phyloP scores from a whole-genome alignment of 2,329 filamentous ascomycete species.

The Fusarium sp. region DNA sequence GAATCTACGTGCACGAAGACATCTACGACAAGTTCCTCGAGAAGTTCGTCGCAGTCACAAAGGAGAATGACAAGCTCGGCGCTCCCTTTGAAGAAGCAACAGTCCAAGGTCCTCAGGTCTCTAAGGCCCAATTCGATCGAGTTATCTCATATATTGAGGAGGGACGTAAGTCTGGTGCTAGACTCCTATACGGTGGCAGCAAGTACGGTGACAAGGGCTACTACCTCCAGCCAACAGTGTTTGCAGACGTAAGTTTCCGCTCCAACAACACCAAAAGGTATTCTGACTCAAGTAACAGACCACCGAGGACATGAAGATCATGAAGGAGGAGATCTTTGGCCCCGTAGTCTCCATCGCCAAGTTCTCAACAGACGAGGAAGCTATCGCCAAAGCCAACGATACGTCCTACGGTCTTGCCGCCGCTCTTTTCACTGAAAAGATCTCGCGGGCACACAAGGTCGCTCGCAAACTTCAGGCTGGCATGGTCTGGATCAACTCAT shows the following conservation, averaged over 20 bases:
- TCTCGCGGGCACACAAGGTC: slow-evolving; percentile 51
- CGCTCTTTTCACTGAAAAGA: slow-evolving; percentile 65
- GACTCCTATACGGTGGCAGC: slow-evolving; percentile 54
- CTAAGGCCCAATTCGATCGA: slow-evolving; percentile 70
- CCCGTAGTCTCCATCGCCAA: slow-evolving; percentile 43
- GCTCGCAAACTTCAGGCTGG: slow-evolving; percentile 64
- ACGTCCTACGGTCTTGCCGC: slow-evolving; percentile 64
- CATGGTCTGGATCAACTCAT: slow-evolving; percentile 52
- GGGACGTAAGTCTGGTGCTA: slow-evolving; percentile 71
- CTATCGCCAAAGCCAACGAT: slow-evolving; percentile 47
- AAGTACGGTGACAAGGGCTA: slow-evolving; percentile 41
- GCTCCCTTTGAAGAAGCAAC: slow-evolving; percentile 70
- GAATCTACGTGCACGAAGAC: slow-evolving; percentile 67
- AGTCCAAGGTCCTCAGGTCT: slow-evolving; percentile 74
- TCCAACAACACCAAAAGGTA: slow-evolving; percentile 24
- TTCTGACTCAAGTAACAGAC: slow-evolving; percentile 25
- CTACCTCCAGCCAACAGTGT: slow-evolving; percentile 43
- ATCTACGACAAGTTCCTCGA: slow-evolving; percentile 68
- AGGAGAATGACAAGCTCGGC: slow-evolving; percentile 65
- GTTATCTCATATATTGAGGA: slow-evolving; percentile 72
- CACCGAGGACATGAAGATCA: slow-evolving; percentile 41
- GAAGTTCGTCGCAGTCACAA: slow-evolving; percentile 59
- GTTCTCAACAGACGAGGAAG: slow-evolving; percentile 40
- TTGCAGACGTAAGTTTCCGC: slow-evolving; percentile 37
- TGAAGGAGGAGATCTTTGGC: slow-evolving; percentile 47